phyloP scores from a whole-genome alignment of 495 filamentous ascomycete species.

The Penicillium cosmopolitanum region DNA sequence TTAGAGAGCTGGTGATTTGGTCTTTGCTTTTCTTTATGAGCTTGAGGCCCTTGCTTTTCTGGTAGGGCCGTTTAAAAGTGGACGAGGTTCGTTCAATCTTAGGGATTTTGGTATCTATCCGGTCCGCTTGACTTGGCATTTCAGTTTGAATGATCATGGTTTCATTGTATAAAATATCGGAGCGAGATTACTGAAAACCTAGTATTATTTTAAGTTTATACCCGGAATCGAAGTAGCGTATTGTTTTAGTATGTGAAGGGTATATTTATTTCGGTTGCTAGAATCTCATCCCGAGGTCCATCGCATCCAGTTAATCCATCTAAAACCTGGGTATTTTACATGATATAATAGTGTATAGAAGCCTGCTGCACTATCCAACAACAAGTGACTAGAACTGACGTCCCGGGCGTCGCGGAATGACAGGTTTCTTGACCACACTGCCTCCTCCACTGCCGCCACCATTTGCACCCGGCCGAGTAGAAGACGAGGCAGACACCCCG shows the following conservation, averaged over 20 bases:
- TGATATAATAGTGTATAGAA: background rate
- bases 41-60: background rate
- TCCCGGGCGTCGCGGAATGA: slow-evolving; percentile 55
- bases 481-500: slow-evolving; percentile 43
- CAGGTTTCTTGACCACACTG: slow-evolving; percentile 65
- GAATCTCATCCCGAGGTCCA: background rate
- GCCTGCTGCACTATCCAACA: background rate
- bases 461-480: slow-evolving; percentile 53
- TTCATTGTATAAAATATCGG: slow-evolving; percentile 22
- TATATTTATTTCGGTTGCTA: background rate
- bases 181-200: background rate
- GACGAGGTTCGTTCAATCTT: background rate
- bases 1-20: slow-evolving; percentile 8
- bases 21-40: background rate
- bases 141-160: slow-evolving; percentile 6
- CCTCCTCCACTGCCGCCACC: slow-evolving; percentile 46
- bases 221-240: too few relatives aligned
- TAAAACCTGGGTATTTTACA: background rate
- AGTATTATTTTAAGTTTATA: too few relatives aligned
- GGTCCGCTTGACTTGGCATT: background rate
- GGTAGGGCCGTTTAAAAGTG: background rate
- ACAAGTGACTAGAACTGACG: slow-evolving; percentile 49
- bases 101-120: slow-evolving; percentile 6
- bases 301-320: background rate
- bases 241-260: background rate